phyloP scores from a whole-genome alignment of 179 eudicot genomes.

The Actinidia arguta region DNA sequence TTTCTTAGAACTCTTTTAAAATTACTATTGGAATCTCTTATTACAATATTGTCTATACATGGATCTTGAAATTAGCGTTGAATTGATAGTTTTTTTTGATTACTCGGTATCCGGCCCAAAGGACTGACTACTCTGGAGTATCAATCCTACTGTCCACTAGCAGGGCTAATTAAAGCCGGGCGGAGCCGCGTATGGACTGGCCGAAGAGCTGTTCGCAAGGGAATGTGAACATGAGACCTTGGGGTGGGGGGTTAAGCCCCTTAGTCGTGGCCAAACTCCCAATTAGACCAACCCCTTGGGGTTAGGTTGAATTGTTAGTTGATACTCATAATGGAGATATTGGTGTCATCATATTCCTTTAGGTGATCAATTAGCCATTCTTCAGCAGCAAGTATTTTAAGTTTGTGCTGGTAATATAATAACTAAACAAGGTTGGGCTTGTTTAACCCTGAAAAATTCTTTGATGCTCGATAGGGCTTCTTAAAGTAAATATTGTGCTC shows the following conservation, averaged over 20 bases:
- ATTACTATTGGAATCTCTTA: not conserved
- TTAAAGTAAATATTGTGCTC: constrained; percentile 4
- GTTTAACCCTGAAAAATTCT: not conserved
- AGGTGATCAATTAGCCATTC: not conserved
- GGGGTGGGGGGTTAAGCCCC: too few species aligned
- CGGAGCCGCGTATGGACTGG: too few species aligned
- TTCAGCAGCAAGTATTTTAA: not conserved
- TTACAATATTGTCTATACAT: not conserved
- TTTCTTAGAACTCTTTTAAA: not conserved
- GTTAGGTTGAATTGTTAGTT: not conserved
- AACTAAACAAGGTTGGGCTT: not conserved
- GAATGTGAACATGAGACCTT: too few species aligned
- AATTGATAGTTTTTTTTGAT: too few species aligned
- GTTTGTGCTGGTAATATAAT: not conserved
- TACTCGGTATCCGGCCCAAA: too few species aligned
- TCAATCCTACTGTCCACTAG: too few species aligned
- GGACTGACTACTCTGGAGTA: too few species aligned
- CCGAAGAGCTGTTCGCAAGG: too few species aligned
- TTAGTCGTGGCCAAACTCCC: too few species aligned
- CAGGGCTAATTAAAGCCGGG: too few species aligned
- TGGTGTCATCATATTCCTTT: not conserved
- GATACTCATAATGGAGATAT: not conserved
- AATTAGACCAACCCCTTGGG: too few species aligned
- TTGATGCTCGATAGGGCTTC: constrained; percentile 4
- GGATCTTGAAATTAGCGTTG: not conserved